Conservation (phyloP, 2,329 filamentous ascomycete genomes). For the Monosporascus sp. region DNA sequence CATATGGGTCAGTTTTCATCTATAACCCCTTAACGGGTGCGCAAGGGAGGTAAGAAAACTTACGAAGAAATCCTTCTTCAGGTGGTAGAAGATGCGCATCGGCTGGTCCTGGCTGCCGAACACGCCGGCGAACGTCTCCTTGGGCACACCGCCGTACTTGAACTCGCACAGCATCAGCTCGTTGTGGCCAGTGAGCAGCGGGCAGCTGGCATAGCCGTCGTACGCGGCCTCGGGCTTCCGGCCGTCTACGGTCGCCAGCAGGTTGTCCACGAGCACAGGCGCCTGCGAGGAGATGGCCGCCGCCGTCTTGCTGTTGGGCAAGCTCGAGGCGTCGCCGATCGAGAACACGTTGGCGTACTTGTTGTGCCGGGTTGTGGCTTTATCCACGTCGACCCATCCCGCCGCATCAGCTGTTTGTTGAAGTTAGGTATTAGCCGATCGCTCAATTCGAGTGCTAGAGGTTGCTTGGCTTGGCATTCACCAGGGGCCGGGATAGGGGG, state of each 20-base stretch:
- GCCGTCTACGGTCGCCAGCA: conserved; percentile 31
- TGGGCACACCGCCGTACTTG: conserved; percentile 40
- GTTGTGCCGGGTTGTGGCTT: conserved; percentile 27
- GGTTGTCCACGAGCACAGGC: conserved; percentile 38
- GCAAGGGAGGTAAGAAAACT: conserved; percentile 6
- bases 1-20: not conserved
- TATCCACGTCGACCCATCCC: conserved; percentile 30
- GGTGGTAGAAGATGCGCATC: conserved; percentile 32
- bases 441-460: not conserved
- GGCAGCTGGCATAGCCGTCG: conserved; percentile 41
- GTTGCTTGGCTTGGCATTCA: not conserved
- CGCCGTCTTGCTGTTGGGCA: conserved; percentile 38
- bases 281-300: conserved; percentile 39
- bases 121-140: conserved; percentile 36
- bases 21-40: not conserved
- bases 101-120: conserved; percentile 35
- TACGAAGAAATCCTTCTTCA: conserved; percentile 42
- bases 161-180: conserved; percentile 44
- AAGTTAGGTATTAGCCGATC: conserved; percentile 36
- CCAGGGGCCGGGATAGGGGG: not conserved
- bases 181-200: conserved; percentile 38
- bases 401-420: conserved; percentile 40
- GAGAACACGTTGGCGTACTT: conserved; percentile 35
- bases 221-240: conserved; percentile 29
- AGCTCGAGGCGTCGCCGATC: conserved; percentile 33